Conservation (phyloP, 768 basidiomycete species). For the Boletales sp. region DNA sequence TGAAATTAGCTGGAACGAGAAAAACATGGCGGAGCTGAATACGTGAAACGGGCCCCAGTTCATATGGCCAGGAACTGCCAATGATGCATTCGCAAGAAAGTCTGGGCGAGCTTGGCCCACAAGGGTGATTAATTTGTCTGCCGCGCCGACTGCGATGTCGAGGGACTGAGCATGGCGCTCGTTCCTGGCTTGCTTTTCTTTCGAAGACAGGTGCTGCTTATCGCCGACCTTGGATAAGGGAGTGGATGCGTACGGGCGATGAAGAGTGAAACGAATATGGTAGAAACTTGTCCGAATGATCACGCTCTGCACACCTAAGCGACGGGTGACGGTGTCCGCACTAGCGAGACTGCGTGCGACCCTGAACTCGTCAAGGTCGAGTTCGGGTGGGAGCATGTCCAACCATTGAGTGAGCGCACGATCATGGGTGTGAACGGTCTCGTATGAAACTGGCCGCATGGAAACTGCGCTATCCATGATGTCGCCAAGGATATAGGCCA, state of each 20-base stretch:
- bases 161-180: constrained; percentile 55
- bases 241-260: constrained; percentile 63
- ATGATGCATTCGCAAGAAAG: constrained; percentile 62
- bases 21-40: constrained; percentile 86
- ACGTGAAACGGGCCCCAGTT: constrained; percentile 82
- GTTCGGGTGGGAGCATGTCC: constrained; percentile 69
- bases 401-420: constrained; percentile 69
- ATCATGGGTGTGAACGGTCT: constrained; percentile 70
- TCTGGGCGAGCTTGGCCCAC: constrained; percentile 74
- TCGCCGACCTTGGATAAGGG: constrained; percentile 22
- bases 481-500: constrained; percentile 78
- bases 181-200: constrained; percentile 25
- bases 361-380: constrained; percentile 73
- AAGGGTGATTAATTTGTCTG: constrained; percentile 75
- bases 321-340: constrained; percentile 51
- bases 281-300: constrained; percentile 74
- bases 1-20: constrained; percentile 83
- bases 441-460: constrained; percentile 74
- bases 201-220: constrained; percentile 30
- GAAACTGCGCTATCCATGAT: constrained; percentile 85
- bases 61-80: constrained; percentile 79
- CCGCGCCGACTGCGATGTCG: constrained; percentile 71
- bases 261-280: constrained; percentile 82
- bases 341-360: constrained; percentile 72
- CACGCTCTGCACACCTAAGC: constrained; percentile 77